Percentiles rank a stretch among this genome's conserved stretches.
Evolutionary conservation across 176 grass and related monocot genomes (phyloP).

Genomic region (Juncus inflexus): DNA sequence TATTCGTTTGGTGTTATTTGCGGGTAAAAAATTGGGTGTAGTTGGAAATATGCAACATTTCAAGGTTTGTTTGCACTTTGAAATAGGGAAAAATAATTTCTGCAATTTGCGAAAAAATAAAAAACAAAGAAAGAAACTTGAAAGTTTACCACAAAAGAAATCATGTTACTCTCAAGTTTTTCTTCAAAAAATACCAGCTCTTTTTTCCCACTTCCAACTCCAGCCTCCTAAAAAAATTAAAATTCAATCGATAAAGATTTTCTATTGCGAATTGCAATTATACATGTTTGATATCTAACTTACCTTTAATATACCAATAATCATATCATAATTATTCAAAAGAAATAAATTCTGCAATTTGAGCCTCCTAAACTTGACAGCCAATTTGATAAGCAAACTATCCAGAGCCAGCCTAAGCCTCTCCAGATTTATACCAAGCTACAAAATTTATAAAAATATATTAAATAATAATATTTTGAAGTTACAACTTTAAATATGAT

Average conservation of each 20-base stretch:
- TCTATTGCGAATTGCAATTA: too few species aligned
- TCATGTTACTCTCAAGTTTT: constrained; percentile 70
- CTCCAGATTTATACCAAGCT: constrained; percentile 82
- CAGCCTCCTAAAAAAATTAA: constrained; percentile 27
- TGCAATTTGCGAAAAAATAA: not conserved
- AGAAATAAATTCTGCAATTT: constrained; percentile 70
- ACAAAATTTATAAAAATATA: constrained; percentile 15
- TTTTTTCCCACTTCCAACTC: constrained; percentile 45
- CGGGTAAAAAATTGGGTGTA: too few species aligned
- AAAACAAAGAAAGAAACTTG: not conserved
- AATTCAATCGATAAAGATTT: constrained; percentile 2
- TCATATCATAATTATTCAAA: constrained; percentile 96
- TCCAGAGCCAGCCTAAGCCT: constrained; percentile 53
- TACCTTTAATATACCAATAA: constrained; percentile 83
- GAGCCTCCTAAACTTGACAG: constrained; percentile 36
- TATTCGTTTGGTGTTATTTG: too few species aligned
- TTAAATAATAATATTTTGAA: too few species aligned
- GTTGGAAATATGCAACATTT: too few species aligned
- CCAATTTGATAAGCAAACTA: constrained; percentile 50
- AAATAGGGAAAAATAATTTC: not conserved
- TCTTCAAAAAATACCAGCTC: constrained; percentile 66
- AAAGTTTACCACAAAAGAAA: constrained; percentile 77
- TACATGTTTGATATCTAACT: not conserved
- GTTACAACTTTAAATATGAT: not conserved
- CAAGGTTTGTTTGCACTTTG: too few species aligned